These are phyloP conservation scores for Sclerotinia sclerotiorum DNA, from an alignment of 2,329 filamentous ascomycete species.

Conservation along the genomic window DNA sequence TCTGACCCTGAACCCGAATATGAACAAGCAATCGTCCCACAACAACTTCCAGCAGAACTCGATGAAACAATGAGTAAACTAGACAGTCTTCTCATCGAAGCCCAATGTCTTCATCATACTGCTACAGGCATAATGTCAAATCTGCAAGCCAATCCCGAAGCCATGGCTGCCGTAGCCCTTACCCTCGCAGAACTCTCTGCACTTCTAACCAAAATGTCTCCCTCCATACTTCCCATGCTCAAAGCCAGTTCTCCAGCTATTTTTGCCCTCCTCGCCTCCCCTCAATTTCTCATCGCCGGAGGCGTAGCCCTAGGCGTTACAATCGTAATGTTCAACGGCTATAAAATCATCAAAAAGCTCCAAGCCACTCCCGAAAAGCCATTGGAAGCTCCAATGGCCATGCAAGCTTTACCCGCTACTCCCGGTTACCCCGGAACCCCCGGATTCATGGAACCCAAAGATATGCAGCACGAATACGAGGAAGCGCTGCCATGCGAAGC, in stretches of 20 bases:
- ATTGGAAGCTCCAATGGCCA: constrained; percentile 28
- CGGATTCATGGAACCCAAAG: constrained; percentile 13
- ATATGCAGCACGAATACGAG: background rate
- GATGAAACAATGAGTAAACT: constrained; percentile 71
- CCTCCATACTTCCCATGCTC: constrained; percentile 70
- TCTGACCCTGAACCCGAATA: constrained; percentile 13
- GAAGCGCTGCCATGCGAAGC: constrained; percentile 31
- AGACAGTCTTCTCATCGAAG: constrained; percentile 78
- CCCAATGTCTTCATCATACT: constrained; percentile 82
- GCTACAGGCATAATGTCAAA: constrained; percentile 80
- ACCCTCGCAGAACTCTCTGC: constrained; percentile 89
- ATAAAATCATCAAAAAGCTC: constrained; percentile 94
- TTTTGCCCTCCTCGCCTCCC: constrained; percentile 81
- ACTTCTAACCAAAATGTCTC: constrained; percentile 79
- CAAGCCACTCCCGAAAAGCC: constrained; percentile 39
- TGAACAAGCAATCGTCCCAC: constrained; percentile 47
- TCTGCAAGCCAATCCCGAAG: constrained; percentile 79
- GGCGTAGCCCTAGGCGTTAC: constrained; percentile 90
- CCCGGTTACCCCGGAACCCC: constrained; percentile 4
- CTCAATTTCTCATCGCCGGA: constrained; percentile 91
- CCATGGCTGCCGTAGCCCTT: constrained; percentile 88
- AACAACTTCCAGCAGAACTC: constrained; percentile 55
- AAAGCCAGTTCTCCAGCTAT: constrained; percentile 82
- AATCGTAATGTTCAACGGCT: constrained; percentile 91
- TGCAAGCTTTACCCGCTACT: background rate